phyloP scores from a whole-genome alignment of 2,329 filamentous ascomycete species.

The Rosellinia necatrix region DNA sequence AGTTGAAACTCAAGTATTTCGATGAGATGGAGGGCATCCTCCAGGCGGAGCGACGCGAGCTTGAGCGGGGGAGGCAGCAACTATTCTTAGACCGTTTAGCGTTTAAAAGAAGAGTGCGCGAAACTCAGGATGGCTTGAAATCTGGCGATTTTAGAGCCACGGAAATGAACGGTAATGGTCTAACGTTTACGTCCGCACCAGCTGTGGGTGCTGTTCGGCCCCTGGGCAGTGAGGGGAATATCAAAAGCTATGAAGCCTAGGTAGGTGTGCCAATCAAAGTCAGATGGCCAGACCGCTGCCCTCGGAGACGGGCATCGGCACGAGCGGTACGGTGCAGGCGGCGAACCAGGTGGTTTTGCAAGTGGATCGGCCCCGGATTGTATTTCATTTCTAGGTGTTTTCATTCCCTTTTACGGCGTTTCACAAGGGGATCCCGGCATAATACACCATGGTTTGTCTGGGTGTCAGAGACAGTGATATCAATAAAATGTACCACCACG shows the following conservation, averaged over 20 bases:
- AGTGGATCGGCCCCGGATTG: slow-evolving; percentile 12
- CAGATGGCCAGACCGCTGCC: too few species aligned
- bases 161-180: slow-evolving; percentile 56
- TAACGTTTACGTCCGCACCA: slow-evolving; percentile 57
- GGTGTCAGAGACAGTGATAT: slow-evolving; percentile 22
- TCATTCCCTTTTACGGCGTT: slow-evolving; percentile 26
- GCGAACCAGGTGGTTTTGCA: slow-evolving; percentile 29
- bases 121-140: slow-evolving; percentile 78
- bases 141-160: slow-evolving; percentile 55
- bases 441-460: slow-evolving; percentile 14
- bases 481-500: slow-evolving; percentile 31
- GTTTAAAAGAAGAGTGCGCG: slow-evolving; percentile 85
- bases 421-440: slow-evolving; percentile 4
- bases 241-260: slow-evolving; percentile 63
- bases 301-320: background rate
- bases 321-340: slow-evolving; percentile 22
- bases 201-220: slow-evolving; percentile 55
- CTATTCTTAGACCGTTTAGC: slow-evolving; percentile 89
- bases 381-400: slow-evolving; percentile 12
- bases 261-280: too few species aligned
- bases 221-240: slow-evolving; percentile 57
- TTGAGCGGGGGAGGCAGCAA: slow-evolving; percentile 90
- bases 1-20: slow-evolving; percentile 95
- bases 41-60: slow-evolving; percentile 87
- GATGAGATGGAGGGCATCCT: slow-evolving; percentile 93